These are phyloP conservation scores for Phytophthora lateralis DNA, from an alignment of 352 stramenopile genomes.

Conservation along the genomic window DNA sequence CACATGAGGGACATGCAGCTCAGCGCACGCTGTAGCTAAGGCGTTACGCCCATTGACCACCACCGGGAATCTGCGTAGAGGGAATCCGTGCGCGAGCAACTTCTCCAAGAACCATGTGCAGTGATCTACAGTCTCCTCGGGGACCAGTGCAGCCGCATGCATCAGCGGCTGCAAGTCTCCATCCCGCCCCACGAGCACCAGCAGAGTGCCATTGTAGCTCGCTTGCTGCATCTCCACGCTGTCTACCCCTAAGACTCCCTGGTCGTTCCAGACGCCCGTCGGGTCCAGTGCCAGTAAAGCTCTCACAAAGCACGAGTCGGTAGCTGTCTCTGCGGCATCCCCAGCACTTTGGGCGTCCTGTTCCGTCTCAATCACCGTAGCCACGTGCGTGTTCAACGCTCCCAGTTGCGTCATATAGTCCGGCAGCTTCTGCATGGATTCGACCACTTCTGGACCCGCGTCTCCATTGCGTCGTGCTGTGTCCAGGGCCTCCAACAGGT, in stretches of 20 bases:
- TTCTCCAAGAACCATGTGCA: constrained; percentile 54
- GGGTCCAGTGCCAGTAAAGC: constrained; percentile 50
- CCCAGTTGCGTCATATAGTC: constrained; percentile 47
- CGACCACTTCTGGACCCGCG: constrained; percentile 7
- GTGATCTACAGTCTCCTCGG: constrained; percentile 32
- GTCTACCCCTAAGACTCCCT: constrained; percentile 47
- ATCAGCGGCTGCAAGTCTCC: constrained; percentile 43
- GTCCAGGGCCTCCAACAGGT: constrained; percentile 50
- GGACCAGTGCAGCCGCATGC: constrained; percentile 46
- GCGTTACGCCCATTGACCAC: constrained; percentile 39
- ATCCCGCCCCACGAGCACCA: constrained; percentile 46
- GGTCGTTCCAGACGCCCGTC: constrained; percentile 44
- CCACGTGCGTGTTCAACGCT: constrained; percentile 41
- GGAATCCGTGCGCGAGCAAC: constrained; percentile 50
- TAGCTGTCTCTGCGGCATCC: background rate
- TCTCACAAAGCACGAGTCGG: constrained; percentile 29
- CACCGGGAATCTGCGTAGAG: constrained; percentile 44
- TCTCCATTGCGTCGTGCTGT: constrained; percentile 18
- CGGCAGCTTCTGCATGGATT: constrained; percentile 43
- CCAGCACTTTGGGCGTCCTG: background rate
- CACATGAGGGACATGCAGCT: constrained; percentile 36
- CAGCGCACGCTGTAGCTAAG: constrained; percentile 24
- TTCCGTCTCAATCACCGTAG: constrained; percentile 40
- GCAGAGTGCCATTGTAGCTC: constrained; percentile 36
- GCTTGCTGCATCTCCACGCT: constrained; percentile 37